phyloP scores from a whole-genome alignment of 208 protist species.

The Acanthamoeba lenticulata region DNA sequence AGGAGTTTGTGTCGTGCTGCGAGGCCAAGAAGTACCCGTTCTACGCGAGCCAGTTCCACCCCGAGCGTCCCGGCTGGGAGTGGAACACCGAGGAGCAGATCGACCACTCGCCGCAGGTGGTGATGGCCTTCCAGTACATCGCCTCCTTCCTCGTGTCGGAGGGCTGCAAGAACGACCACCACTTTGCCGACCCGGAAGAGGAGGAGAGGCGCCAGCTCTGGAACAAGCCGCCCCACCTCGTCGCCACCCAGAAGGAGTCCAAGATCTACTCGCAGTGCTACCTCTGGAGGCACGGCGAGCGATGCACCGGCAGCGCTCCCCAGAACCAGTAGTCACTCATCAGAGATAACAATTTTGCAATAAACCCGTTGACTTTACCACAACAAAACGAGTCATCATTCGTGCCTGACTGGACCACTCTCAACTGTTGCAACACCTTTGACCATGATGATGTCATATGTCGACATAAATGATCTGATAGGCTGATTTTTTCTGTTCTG shows the following conservation, averaged over 20 bases:
- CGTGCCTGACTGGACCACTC: no score
- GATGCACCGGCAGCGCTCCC: no score
- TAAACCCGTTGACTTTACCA: no score
- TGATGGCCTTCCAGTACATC: constrained; percentile 73
- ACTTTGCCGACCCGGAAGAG: background rate
- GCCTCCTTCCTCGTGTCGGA: constrained; percentile 80
- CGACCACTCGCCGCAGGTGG: constrained; percentile 73
- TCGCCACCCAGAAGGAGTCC: background rate
- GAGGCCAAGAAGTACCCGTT: constrained; percentile 80
- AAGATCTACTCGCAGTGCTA: background rate
- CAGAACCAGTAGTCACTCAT: no score
- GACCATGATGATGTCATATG: no score
- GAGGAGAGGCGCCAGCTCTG: constrained; percentile 25
- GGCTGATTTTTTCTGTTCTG: no score
- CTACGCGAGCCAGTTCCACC: constrained; percentile 81
- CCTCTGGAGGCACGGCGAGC: background rate
- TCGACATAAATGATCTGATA: no score
- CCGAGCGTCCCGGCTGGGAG: constrained; percentile 80
- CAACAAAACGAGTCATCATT: no score
- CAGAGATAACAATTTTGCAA: no score
- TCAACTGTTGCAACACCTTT: no score
- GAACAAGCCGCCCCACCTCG: background rate
- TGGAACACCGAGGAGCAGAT: constrained; percentile 76
- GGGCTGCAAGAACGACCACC: constrained; percentile 75
- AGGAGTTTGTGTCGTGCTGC: constrained; percentile 77